A percentile compares a stretch with the other conserved stretches of the same genome.
Evolutionary conservation across 345 rosid species (phyloP).

Genomic region (Clausena lansium): DNA sequence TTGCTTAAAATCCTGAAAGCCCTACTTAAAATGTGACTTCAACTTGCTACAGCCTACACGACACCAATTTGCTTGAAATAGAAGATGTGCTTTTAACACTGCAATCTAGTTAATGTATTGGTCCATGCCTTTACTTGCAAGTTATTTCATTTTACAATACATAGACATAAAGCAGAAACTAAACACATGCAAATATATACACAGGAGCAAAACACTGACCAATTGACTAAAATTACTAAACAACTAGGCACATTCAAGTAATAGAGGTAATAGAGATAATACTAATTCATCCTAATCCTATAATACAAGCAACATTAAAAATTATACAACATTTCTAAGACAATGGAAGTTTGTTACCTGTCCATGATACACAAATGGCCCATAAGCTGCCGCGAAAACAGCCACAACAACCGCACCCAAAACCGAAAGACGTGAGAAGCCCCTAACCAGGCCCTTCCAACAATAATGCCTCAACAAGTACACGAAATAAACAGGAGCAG

Average conservation of each 20-base stretch:
- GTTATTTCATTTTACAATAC: neutral
- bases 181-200: neutral
- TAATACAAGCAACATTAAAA: neutral
- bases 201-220: neutral
- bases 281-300: neutral
- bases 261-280: too few relatives aligned
- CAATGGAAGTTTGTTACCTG: conserved; percentile 46
- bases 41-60: neutral
- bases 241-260: neutral
- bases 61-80: neutral
- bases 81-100: neutral
- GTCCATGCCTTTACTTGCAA: neutral
- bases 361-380: conserved; percentile 71
- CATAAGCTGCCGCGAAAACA: conserved; percentile 69
- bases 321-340: neutral
- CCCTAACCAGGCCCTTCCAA: conserved; percentile 53
- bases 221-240: neutral
- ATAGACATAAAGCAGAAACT: neutral
- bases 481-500: conserved; percentile 90
- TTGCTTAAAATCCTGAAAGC: neutral
- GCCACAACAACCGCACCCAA: conserved; percentile 66
- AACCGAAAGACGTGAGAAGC: conserved; percentile 46
- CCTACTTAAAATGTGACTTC: neutral
- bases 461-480: conserved; percentile 85
- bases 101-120: neutral